Base-by-base conservation (phyloP, 176 grass and related monocot species). In the Paspalum vaginatum region DNA sequence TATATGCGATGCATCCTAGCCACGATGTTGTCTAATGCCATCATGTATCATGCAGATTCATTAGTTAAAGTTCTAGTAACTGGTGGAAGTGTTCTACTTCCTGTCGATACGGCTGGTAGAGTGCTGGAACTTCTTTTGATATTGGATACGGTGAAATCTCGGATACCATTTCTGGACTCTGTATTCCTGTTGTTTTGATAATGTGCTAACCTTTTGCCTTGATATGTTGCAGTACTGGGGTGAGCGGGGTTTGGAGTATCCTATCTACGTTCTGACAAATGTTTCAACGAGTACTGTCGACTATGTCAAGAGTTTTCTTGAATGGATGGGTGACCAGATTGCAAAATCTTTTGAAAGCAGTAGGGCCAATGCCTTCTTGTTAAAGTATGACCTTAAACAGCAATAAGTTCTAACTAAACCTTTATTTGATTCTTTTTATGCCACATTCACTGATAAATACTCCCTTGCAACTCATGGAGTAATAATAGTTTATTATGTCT, bases 281-380 rank as follows among this genome's bases (percentile, higher is more conserved):
- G 95, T 98, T 79, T 60, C 90, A 51, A 91, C 92, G 58, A 98
- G 95, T 71, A 93, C 95, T 27, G 13, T 98, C 52, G 95, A 98
- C 65, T 98, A 81, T 87, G 95, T 94, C 59, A 98, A 98, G 88
- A 94, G 95, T 89, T 94, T 98, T 87, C 92, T 98, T 94, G 95
- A 98, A 83, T 98, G 95, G 95, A 98, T 98, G 95, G 89, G 81
- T 79, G 95, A 98, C 80, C 88, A 90, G 6, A 94, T 98, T 49
- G 88, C 92, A 38, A 98, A 94, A 83, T 94, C 90, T 79, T 98
- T 98, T 64, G 95, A 93, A 78, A 82, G 94, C 63, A 87, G 78
- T 61, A 91, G 95, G 76, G 90, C 92, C 64, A 98, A 98, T 75
- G 72, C 95, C 74, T 98, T 98, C 80, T 65, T 91, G 79, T 88